phyloP scores from a whole-genome alignment of 1,139 yeast species.

The Scheffersomyces segobiensis region DNA sequence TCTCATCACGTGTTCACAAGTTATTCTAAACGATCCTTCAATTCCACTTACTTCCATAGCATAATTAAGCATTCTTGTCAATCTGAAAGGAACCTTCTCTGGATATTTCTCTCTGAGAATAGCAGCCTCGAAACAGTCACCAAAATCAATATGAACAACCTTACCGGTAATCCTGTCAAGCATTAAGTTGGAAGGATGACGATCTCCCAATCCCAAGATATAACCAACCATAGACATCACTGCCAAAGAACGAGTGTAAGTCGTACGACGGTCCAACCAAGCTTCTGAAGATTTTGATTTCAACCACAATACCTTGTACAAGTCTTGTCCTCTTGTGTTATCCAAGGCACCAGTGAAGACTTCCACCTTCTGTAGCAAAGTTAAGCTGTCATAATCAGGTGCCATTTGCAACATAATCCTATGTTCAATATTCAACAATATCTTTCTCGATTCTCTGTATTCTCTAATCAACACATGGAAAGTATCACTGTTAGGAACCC shows the following conservation, averaged over 20 bases:
- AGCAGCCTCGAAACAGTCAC: slow-evolving; percentile 99
- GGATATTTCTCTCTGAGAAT: slow-evolving; percentile 95
- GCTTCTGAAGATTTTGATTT: slow-evolving; percentile 95
- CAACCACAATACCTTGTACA: slow-evolving; percentile 93
- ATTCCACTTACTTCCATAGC: slow-evolving; percentile 99
- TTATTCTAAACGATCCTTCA: slow-evolving; percentile 94
- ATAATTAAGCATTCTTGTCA: slow-evolving; percentile 94
- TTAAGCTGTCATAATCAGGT: slow-evolving; percentile 90
- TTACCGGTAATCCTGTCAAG: slow-evolving; percentile 92
- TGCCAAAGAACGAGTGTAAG: slow-evolving; percentile 92
- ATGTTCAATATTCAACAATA: slow-evolving; percentile 87
- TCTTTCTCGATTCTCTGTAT: slow-evolving; percentile 88
- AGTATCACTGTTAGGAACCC: slow-evolving; percentile 98
- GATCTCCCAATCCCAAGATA: slow-evolving; percentile 92
- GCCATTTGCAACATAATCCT: slow-evolving; percentile 98
- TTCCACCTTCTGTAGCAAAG: slow-evolving; percentile 89
- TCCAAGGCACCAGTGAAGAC: slow-evolving; percentile 95
- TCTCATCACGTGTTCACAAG: slow-evolving; percentile 97
- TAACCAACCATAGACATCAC: slow-evolving; percentile 99
- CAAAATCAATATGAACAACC: slow-evolving; percentile 96
- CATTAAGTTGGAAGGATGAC: slow-evolving; percentile 98
- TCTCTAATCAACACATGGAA: slow-evolving; percentile 92
- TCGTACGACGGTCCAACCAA: slow-evolving; percentile 96
- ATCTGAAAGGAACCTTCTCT: slow-evolving; percentile 95
- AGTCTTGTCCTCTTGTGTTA: slow-evolving; percentile 94